Evolutionary conservation across 1,139 yeast species (phyloP).

Genomic region (Candida gigantensis): DNA sequence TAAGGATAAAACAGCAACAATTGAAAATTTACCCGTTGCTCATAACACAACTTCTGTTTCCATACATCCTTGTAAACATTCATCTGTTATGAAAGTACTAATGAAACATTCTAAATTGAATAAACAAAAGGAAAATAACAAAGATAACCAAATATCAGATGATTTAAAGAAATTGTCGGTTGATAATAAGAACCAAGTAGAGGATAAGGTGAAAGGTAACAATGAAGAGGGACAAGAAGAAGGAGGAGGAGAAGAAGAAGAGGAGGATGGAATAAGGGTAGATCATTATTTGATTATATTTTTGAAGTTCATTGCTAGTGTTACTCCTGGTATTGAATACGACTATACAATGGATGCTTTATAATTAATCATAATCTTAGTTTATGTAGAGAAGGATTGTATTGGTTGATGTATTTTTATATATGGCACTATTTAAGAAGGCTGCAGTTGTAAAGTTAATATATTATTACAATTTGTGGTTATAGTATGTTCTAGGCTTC

Average conservation of each 20-base stretch:
- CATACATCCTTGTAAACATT: conserved; percentile 95
- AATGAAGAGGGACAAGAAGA: conserved; percentile 18
- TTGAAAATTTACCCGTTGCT: conserved; percentile 86
- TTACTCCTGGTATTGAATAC: conserved; percentile 95
- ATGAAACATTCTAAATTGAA: conserved; percentile 52
- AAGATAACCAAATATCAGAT: conserved; percentile 29
- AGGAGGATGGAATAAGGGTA: conserved; percentile 60
- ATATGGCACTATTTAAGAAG: no score
- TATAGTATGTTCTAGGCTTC: no score
- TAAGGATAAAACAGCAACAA: conserved; percentile 93
- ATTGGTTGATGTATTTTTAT: no score
- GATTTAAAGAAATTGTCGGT: conserved; percentile 17
- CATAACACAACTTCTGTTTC: conserved; percentile 80
- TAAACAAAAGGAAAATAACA: conserved; percentile 21
- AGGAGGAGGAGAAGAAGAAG: conserved; percentile 32
- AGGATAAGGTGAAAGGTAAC: no score
- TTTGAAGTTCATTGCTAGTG: conserved; percentile 92
- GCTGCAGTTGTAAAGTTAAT: no score
- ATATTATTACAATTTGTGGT: no score
- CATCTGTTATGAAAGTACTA: conserved; percentile 88
- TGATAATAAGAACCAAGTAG: conserved; percentile 27
- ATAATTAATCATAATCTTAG: conserved; percentile 23
- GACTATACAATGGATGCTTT: conserved; percentile 95
- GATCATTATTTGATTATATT: conserved; percentile 90
- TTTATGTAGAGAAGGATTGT: no score